Percentiles rank a stretch among this genome's conserved stretches.
Evolutionary conservation across 1,139 yeast genomes (phyloP).

Genomic region (Entelexis paramagnoliae): DNA sequence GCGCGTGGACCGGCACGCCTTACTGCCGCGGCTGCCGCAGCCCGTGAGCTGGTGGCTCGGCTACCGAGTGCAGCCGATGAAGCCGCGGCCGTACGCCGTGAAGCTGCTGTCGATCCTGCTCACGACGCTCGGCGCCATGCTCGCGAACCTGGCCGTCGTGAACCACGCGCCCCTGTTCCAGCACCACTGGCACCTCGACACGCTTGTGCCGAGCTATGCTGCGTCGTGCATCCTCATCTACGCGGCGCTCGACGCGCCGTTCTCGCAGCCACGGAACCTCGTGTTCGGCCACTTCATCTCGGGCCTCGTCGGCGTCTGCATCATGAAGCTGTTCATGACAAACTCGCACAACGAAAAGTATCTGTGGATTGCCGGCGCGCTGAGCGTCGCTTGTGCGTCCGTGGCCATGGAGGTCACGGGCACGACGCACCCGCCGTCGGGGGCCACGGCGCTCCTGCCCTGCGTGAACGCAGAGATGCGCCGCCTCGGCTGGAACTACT

Average conservation of each 20-base stretch:
- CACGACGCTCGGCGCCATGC: conserved; percentile 43
- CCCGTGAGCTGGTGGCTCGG: conserved; percentile 16
- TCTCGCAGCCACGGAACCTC: conserved; percentile 59
- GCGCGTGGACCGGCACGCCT: conserved; percentile 1
- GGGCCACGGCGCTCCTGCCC: conserved; percentile 60
- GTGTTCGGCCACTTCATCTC: conserved; percentile 48
- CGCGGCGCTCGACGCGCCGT: conserved; percentile 47
- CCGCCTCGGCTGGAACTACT: conserved; percentile 56
- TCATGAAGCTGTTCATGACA: conserved; percentile 44
- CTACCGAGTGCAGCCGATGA: conserved; percentile 6
- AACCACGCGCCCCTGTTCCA: conserved; percentile 40
- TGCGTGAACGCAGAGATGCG: conserved; percentile 41
- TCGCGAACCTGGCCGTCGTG: conserved; percentile 44
- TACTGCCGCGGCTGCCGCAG: conserved; percentile 7
- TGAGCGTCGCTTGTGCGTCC: conserved; percentile 49
- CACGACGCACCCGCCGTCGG: conserved; percentile 65
- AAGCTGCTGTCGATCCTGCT: conserved; percentile 26
- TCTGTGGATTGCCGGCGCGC: conserved; percentile 53
- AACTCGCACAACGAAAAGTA: conserved; percentile 31
- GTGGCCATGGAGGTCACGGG: conserved; percentile 49
- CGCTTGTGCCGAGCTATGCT: conserved; percentile 46
- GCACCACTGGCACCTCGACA: conserved; percentile 39
- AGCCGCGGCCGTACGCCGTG: conserved; percentile 5
- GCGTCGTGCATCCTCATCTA: conserved; percentile 57
- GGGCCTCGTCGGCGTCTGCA: conserved; percentile 45